phyloP scores from a whole-genome alignment of 148 eudicot genomes.

The Persicaria maculosa region DNA sequence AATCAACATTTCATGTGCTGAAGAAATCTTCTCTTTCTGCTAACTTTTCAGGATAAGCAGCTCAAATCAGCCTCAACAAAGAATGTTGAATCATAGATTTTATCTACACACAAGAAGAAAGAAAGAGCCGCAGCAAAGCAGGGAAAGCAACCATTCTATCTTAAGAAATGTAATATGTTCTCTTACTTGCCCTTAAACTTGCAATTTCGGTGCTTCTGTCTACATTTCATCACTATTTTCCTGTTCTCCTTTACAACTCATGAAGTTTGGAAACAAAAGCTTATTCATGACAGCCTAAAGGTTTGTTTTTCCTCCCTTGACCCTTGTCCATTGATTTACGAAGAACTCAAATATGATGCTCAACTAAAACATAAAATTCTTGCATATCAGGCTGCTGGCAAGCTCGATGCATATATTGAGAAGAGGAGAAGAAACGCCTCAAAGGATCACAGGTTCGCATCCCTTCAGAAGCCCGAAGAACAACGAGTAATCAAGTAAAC shows the following conservation, averaged over 20 bases:
- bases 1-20: too few relatives aligned
- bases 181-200: background rate
- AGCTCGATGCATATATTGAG: too few relatives aligned
- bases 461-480: slow-evolving; percentile 53
- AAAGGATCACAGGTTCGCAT: slow-evolving; percentile 68
- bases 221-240: background rate
- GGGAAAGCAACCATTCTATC: slow-evolving; percentile 76
- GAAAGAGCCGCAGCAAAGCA: slow-evolving; percentile 79
- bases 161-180: slow-evolving; percentile 56
- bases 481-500: slow-evolving; percentile 9
- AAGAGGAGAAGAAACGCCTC: too few relatives aligned
- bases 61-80: slow-evolving; percentile 50
- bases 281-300: slow-evolving; percentile 65
- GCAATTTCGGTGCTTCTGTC: background rate
- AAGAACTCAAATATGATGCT: too few relatives aligned
- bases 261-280: slow-evolving; percentile 53
- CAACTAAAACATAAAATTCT: too few relatives aligned
- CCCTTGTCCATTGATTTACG: too few relatives aligned
- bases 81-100: slow-evolving; percentile 46
- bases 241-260: slow-evolving; percentile 55
- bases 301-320: too few relatives aligned
- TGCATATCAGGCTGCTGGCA: too few relatives aligned
- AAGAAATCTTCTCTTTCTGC: slow-evolving; percentile 2
- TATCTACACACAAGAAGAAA: slow-evolving; percentile 77
- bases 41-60: slow-evolving; percentile 47